Evolutionary conservation across 2,329 filamentous ascomycete species (phyloP), one percentile per base, ranked within the genome.

Genomic region (Diplodia corticola): DNA sequence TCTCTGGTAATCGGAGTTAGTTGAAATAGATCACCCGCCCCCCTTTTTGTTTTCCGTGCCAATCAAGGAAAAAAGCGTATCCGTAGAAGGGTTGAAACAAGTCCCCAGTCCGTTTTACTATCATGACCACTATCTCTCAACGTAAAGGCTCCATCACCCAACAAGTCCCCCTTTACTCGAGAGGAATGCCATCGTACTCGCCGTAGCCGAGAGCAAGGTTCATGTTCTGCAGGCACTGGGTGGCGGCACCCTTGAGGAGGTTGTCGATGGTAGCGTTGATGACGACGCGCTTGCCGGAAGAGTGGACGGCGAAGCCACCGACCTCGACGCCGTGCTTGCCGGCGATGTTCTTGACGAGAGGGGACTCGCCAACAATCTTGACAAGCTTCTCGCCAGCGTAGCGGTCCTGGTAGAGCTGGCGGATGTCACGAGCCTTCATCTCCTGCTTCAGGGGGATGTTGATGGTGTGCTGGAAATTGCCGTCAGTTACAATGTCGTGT

Each of bases 311-410:
- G 74, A 98, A 98, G 0, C 91, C 93, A 67, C 95, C 95, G 78
- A 99, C 93, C 81, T 98, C 93, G 4, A 96, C 90, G 24, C 91
- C 90, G 76, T 98, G 94, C 81, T 90, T 91, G 69, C 90, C 88
- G 71, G 87, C 87, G 73, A 97, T 97, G 71, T 88, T 83, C 81
- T 93, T 96, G 66, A 98, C 94, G 12, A 89, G 82, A 3, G 94
- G 95, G 0, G 91, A 86, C 78, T 98, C 94, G 64, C 94, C 94
- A 4, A 91, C 86, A 22, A 98, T 88, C 85, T 95, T 97, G 76
- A 99, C 89, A 17, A 99, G 88, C 81, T 93, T 94, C 85, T 98
- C 95, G 60, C 93, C 93, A 5, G 94, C 94, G 75, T 97, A 99
- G 26, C 94, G 88, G 73, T 98, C 94, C 80, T 98, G 94, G 84